Percentiles rank a stretch among this genome's conserved stretches.
These are phyloP conservation scores for Hortaea sp. DNA, from an alignment of 2,329 filamentous ascomycete species.

Conservation along the genomic window DNA sequence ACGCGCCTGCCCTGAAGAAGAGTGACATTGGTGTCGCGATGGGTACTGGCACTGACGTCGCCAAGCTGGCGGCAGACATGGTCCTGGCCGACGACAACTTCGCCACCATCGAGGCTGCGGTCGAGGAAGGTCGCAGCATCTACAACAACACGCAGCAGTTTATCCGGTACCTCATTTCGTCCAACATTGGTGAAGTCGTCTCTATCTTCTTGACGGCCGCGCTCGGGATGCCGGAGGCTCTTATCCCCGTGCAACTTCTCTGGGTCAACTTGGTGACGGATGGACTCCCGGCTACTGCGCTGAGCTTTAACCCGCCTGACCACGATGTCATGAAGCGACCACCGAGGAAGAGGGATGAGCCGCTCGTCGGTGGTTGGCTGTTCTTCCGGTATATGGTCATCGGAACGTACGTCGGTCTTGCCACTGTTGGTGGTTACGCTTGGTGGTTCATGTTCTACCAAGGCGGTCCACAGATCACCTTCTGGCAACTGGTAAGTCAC, in stretches of 20 bases:
- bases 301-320: constrained; percentile 98
- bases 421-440: constrained; percentile 94
- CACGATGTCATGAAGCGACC: constrained; percentile 93
- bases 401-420: constrained; percentile 85
- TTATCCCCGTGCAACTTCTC: constrained; percentile 92
- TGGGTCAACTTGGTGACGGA: constrained; percentile 99
- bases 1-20: constrained; percentile 95
- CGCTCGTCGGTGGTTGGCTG: constrained; percentile 87
- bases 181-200: constrained; percentile 97
- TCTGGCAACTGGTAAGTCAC: constrained; percentile 62
- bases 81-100: constrained; percentile 98
- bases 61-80: constrained; percentile 96
- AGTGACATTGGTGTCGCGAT: constrained; percentile 98
- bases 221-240: constrained; percentile 90
- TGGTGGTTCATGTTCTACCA: constrained; percentile 99
- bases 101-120: constrained; percentile 88
- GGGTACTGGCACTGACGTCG: constrained; percentile 95
- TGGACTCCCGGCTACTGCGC: constrained; percentile 85
- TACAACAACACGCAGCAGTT: constrained; percentile 99
- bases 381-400: constrained; percentile 98
- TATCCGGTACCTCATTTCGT: constrained; percentile 97
- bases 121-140: constrained; percentile 94
- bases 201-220: constrained; percentile 98
- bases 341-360: constrained; percentile 84
- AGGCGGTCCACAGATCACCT: constrained; percentile 80